Evolutionary conservation across 1,139 yeast species (phyloP), one percentile per base, ranked within the genome.

Genomic region (Meyerozyma guilliermondii): DNA sequence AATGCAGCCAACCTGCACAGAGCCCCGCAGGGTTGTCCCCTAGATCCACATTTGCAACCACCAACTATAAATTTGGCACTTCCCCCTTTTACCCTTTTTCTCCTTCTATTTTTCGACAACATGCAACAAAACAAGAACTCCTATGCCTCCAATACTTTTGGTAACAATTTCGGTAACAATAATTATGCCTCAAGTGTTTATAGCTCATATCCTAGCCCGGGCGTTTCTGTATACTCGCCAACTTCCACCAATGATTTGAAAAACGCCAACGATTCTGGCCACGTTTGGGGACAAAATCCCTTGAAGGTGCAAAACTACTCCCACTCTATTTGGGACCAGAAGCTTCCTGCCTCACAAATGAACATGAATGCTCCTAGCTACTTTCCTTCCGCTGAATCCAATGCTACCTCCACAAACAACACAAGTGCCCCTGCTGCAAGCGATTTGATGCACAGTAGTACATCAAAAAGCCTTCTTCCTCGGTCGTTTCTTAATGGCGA

Each of bases 331-430:
- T 33, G 36, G 36, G 36, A 33, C 24, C 23, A 33, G 9, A 16
- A 28, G 28, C n/a, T 14, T 16, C 22, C 14, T 17, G 10, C 17
- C 3, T 7, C 13, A 11, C 18, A 16, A 18, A 53, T 63, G 55
- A 61, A 59, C 44, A 48, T 56, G 37, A 59, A 62, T 47, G 66
- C 67, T 1, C 66, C 66, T 1, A 62, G 65, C 44, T 64, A 64
- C 44, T 50, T 59, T 24, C 67, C 68, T 3, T 18, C 24, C 3
- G 16, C 36, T 8, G 24, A 14, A 16, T 29, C 33, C 3, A 48
- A 27, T 18, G 44, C 38, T 30, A 43, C 44, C 23, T 41, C 34
- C 47, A 43, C 23, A 34, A 43, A 35, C 16, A 2, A 16, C 7
- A 7, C 17, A 16, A 31, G 30, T 38, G n/a, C 27, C 14, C 37